These are phyloP conservation scores for Zopfia rhizophila DNA, from an alignment of 2,329 filamentous ascomycete species.

Conservation along the genomic window DNA sequence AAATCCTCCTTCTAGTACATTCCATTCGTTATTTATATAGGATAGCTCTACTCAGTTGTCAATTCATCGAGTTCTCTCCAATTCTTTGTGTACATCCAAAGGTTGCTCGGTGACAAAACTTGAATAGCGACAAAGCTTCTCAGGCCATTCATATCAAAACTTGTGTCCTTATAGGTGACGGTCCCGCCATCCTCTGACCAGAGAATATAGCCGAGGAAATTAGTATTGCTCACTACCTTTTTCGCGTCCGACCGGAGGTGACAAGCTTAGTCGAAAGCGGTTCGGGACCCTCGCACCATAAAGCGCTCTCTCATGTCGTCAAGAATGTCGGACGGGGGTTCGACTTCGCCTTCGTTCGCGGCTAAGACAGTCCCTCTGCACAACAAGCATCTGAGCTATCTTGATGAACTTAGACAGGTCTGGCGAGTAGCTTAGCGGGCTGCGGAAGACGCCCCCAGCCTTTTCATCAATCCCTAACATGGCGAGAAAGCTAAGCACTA, in stretches of 20 bases:
- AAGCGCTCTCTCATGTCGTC: slow-evolving; percentile 27
- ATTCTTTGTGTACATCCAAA: no score
- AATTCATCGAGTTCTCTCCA: no score
- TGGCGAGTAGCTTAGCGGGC: slow-evolving; percentile 18
- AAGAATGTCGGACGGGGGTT: slow-evolving; percentile 20
- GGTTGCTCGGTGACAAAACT: no score
- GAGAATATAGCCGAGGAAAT: slow-evolving; percentile 6
- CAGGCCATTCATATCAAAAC: slow-evolving; percentile 3
- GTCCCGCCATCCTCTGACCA: slow-evolving; percentile 6
- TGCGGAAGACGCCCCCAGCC: slow-evolving; percentile 7
- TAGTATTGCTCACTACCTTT: slow-evolving; percentile 15
- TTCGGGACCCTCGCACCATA: slow-evolving; percentile 19
- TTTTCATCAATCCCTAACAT: slow-evolving; percentile 18
- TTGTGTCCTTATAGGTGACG: slow-evolving; percentile 5
- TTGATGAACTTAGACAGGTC: slow-evolving; percentile 32
- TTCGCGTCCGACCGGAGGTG: slow-evolving; percentile 14
- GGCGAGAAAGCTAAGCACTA: slow-evolving; percentile 27
- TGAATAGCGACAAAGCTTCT: slow-evolving; percentile 4
- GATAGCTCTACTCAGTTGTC: no score
- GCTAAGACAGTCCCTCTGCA: slow-evolving; percentile 19
- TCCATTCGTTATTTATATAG: no score
- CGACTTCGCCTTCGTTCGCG: slow-evolving; percentile 9
- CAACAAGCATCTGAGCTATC: slow-evolving; percentile 31
- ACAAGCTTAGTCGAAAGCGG: slow-evolving; percentile 13
- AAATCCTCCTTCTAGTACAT: no score